phyloP scores from a whole-genome alignment of 2,329 filamentous ascomycete genomes.

The Fusarium multiceps region DNA sequence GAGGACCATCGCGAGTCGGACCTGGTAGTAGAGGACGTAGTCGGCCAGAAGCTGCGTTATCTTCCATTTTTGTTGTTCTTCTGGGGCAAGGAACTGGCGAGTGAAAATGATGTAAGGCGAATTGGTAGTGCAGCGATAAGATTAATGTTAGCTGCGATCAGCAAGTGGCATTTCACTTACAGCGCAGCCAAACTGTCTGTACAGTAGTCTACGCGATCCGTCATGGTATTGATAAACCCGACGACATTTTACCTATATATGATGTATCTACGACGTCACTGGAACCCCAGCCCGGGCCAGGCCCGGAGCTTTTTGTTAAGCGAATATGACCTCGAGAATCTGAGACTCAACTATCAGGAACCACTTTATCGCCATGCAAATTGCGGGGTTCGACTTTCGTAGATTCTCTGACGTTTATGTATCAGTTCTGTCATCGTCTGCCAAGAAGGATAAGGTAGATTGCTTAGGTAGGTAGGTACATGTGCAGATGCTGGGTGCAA shows the following conservation, averaged over 20 bases:
- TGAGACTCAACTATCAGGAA: not conserved
- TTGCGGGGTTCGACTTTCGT: not conserved
- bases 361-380: not conserved
- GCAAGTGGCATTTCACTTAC: not conserved
- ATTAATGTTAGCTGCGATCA: not conserved
- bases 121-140: not conserved
- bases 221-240: conserved; percentile 1
- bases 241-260: conserved; percentile 13
- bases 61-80: conserved; percentile 1
- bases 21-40: conserved; percentile 19
- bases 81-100: too few relatives aligned
- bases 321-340: not conserved
- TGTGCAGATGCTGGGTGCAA: not conserved
- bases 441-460: not conserved
- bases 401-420: not conserved
- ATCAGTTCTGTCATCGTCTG: not conserved
- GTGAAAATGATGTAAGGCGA: not conserved
- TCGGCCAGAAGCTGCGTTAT: conserved; percentile 1
- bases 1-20: not conserved
- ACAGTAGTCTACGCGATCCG: not conserved
- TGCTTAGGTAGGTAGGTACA: not conserved
- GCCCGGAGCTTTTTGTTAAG: conserved; percentile 1
- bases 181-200: not conserved
- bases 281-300: not conserved
- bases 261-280: conserved; percentile 31